Evolutionary conservation across 306 rosid genomes (phyloP), one percentile per base, ranked within the genome.

Genomic region (Cercis canadensis): DNA sequence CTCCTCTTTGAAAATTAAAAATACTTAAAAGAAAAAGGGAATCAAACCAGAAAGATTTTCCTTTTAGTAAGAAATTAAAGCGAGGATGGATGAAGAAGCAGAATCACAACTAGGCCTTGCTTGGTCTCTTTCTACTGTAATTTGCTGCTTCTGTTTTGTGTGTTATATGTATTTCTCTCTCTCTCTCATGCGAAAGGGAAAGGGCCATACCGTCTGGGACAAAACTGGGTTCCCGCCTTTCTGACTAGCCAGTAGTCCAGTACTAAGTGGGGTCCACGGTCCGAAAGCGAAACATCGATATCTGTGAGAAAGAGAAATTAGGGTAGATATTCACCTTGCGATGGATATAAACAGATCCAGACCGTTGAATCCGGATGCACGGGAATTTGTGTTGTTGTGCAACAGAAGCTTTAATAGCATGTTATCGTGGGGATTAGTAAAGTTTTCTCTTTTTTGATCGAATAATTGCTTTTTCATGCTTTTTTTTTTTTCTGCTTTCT

Each of bases 211-310:
- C 86, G 8, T 78, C 74, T 39, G 82, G 60, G 89, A 85, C 87
- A 83, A 80, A 86, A 74, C 83, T 75, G 87, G 83, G 89, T 87
- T 93, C 98, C 97, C 96, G 96, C 98, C 94, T 84, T 86, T 78
- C 75, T 70, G 85, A 73, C 69, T 31, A 70, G 58, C 76, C 77
- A 58, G 65, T 70, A 78, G 77, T 41, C 74, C 84, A 61, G 76
- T 76, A 77, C 75, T 3, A 33, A 1, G 80, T 78, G 90, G 96
- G 94, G 65, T 60, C 96, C 90, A 77, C 41, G 51, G 51, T 65
- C 85, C 80, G 77, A 92, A 89, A 87, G 91, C 72, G 71, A 85
- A 60, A 81, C 96, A 83, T 84, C 81, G 84, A 77, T 70, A 81
- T 83, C 84, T 58, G 93, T 80, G 89, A 80, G 31, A 19, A n/a